phyloP scores from a whole-genome alignment of 805 yeast genomes.

The Suhomyces sp. region DNA sequence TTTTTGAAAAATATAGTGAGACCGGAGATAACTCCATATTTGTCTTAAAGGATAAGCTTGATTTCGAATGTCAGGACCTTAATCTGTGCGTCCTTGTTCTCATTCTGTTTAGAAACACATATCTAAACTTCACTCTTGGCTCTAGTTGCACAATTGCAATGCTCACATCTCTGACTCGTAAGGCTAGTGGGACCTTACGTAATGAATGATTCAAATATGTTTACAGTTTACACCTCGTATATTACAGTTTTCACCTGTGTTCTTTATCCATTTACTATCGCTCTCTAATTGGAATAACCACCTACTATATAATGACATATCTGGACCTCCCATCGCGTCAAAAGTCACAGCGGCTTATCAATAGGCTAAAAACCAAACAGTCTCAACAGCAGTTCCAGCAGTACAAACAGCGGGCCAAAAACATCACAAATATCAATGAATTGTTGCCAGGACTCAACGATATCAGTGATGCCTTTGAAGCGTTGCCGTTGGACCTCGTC shows the following conservation, averaged over 20 bases:
- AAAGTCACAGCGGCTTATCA: constrained; percentile 30
- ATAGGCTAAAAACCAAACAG: constrained; percentile 20
- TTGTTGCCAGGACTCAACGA: constrained; percentile 83
- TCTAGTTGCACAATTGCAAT: neutral
- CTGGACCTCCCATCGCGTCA: constrained; percentile 31
- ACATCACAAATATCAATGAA: constrained; percentile 34
- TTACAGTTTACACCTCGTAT: neutral
- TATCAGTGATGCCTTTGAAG: constrained; percentile 85
- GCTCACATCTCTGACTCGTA: neutral
- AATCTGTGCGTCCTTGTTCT: too few species aligned
- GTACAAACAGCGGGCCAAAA: constrained; percentile 33
- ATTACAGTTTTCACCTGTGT: neutral
- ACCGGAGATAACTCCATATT: neutral
- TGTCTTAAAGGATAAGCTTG: neutral
- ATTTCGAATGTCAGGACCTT: neutral
- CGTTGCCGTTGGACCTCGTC: constrained; percentile 78
- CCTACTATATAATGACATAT: constrained; percentile 18
- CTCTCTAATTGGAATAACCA: too few species aligned
- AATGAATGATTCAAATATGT: too few species aligned
- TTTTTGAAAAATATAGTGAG: neutral
- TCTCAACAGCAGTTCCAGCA: constrained; percentile 29
- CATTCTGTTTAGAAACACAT: neutral
- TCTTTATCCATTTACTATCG: neutral
- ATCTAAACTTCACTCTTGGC: neutral
- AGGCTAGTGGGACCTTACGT: neutral